Conservation (phyloP, 1,284 basidiomycete species). For the Golubevia sp. region DNA sequence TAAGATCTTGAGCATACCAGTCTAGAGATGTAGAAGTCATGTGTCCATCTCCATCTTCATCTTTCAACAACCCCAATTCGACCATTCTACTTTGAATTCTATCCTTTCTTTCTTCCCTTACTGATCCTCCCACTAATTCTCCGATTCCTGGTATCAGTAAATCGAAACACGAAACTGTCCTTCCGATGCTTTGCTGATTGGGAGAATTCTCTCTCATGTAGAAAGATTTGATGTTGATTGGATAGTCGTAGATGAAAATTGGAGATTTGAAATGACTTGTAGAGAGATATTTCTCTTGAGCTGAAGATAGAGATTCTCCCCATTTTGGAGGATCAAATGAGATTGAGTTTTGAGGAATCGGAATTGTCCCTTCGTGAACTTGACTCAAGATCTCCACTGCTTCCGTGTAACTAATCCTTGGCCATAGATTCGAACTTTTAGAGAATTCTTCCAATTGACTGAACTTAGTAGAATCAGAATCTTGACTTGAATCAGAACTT, state of each 20-base stretch:
- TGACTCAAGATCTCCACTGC: slow-evolving; percentile 73
- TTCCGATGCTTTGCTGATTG: slow-evolving; percentile 63
- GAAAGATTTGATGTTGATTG: slow-evolving; percentile 81
- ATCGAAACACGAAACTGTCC: slow-evolving; percentile 92
- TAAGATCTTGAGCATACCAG: slow-evolving; percentile 49
- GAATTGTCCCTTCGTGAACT: slow-evolving; percentile 58
- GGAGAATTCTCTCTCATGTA: slow-evolving; percentile 75
- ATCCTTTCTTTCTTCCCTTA: slow-evolving; percentile 80
- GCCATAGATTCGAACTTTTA: slow-evolving; percentile 65
- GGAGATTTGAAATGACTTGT: slow-evolving; percentile 72
- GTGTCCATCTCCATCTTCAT: not conserved
- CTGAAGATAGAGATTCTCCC: slow-evolving; percentile 77
- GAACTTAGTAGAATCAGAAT: too few species aligned
- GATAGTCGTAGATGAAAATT: slow-evolving; percentile 90
- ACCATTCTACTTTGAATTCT: slow-evolving; percentile 17
- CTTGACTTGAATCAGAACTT: too few species aligned
- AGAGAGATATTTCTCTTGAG: slow-evolving; percentile 90
- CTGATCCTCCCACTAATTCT: slow-evolving; percentile 87
- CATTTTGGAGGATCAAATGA: slow-evolving; percentile 66
- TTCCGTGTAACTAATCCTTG: slow-evolving; percentile 78
- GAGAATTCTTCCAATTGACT: too few species aligned
- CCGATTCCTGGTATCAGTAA: slow-evolving; percentile 84
- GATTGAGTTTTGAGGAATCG: too few species aligned
- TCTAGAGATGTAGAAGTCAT: slow-evolving; percentile 3
- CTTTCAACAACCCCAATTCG: slow-evolving; percentile 10